A percentile compares a stretch with the other conserved stretches of the same genome.
phyloP scores from a whole-genome alignment of 1,284 basidiomycete genomes.

The Tremellales sp. region DNA sequence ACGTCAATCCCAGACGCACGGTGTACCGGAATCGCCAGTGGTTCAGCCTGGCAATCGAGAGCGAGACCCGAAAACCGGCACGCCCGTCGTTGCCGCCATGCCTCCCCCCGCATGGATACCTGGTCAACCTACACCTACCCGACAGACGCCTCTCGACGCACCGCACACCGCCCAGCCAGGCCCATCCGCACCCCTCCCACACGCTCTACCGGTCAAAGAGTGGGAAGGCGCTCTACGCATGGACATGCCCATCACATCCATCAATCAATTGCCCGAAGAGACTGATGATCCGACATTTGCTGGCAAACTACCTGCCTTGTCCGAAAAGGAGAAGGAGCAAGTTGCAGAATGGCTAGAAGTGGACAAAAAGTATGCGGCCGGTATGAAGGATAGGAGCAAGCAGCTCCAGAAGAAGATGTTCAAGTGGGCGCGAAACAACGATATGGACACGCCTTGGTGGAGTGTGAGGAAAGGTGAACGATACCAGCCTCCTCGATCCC shows the following conservation, averaged over 20 bases:
- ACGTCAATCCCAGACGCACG: neutral
- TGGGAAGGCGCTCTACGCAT: conserved; percentile 51
- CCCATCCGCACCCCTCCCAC: conserved; percentile 36
- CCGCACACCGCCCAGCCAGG: conserved; percentile 1
- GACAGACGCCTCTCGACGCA: conserved; percentile 17
- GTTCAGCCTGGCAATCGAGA: neutral
- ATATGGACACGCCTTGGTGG: conserved; percentile 45
- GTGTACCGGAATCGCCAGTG: neutral
- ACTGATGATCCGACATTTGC: conserved; percentile 51
- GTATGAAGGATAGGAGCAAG: conserved; percentile 38
- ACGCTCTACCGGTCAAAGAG: conserved; percentile 41
- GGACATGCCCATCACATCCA: conserved; percentile 61
- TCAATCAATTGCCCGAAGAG: conserved; percentile 59
- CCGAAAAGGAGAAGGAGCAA: conserved; percentile 51
- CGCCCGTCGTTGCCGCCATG: conserved; percentile 14
- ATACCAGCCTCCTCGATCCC: conserved; percentile 43
- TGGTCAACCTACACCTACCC: conserved; percentile 6
- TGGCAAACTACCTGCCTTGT: conserved; percentile 57
- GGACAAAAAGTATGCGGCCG: conserved; percentile 53
- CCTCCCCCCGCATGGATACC: conserved; percentile 41
- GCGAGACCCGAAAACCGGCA: neutral
- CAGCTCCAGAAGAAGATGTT: conserved; percentile 32
- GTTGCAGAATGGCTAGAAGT: conserved; percentile 56
- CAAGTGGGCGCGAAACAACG: conserved; percentile 52
- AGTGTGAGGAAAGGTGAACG: conserved; percentile 36